Conservation (phyloP, 495 filamentous ascomycete genomes). For the Thozetella sp. region DNA sequence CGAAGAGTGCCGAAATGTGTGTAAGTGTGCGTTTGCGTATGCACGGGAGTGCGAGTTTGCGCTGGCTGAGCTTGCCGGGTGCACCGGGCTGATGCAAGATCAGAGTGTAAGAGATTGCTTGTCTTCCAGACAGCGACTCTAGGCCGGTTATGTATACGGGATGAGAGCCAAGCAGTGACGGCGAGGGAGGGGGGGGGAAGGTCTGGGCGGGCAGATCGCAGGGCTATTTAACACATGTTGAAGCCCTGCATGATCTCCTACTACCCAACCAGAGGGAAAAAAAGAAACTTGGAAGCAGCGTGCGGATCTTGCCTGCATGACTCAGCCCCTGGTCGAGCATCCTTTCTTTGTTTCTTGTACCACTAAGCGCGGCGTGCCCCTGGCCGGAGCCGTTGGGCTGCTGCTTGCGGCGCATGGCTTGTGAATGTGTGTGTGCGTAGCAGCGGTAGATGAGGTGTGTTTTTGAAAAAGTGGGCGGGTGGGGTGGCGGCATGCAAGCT, state of each 20-base stretch:
- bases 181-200: neutral
- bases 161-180: neutral
- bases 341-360: constrained; percentile 1
- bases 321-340: constrained; percentile 1
- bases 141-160: neutral
- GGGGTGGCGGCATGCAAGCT: no score
- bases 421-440: no score
- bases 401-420: neutral
- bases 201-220: neutral
- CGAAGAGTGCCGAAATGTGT: no score
- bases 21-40: no score
- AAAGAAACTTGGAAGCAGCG: neutral
- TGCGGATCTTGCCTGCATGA: neutral
- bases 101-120: no score
- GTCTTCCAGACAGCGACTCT: no score
- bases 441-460: no score
- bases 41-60: no score
- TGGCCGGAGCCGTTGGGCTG: neutral
- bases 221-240: neutral
- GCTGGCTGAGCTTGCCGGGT: no score
- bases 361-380: neutral
- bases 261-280: neutral
- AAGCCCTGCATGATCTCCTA: neutral
- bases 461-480: no score
- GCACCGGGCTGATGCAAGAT: no score